A percentile compares a stretch with the other conserved stretches of the same genome.
Conservation (phyloP, 1,139 yeast genomes). For the Suhomyces bolitotheri region DNA sequence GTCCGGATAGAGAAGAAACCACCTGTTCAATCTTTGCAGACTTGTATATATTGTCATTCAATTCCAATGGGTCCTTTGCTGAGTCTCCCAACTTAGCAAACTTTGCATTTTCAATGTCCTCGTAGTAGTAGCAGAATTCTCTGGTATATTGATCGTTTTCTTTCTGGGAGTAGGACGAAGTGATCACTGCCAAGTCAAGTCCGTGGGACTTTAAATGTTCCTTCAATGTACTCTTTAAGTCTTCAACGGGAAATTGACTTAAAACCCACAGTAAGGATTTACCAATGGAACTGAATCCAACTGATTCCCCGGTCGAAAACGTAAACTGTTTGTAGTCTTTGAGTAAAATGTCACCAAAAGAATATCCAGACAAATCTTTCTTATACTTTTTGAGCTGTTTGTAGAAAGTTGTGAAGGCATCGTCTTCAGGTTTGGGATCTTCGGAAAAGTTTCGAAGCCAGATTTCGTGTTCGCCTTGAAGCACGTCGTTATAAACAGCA, state of each 20-base stretch:
- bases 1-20: slow-evolving; percentile 4
- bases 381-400: slow-evolving; percentile 53
- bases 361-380: slow-evolving; percentile 60
- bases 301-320: slow-evolving; percentile 36
- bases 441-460: background rate
- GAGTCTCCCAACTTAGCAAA: slow-evolving; percentile 28
- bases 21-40: slow-evolving; percentile 9
- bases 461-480: slow-evolving; percentile 6
- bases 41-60: slow-evolving; percentile 17
- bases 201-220: slow-evolving; percentile 36
- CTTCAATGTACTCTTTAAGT: slow-evolving; percentile 40
- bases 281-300: slow-evolving; percentile 80
- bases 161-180: slow-evolving; percentile 58
- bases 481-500: slow-evolving; percentile 29
- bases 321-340: slow-evolving; percentile 84
- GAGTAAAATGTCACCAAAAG: slow-evolving; percentile 59
- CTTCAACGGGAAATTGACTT: slow-evolving; percentile 28
- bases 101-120: slow-evolving; percentile 13
- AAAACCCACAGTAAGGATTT: slow-evolving; percentile 63
- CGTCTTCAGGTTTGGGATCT: background rate
- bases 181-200: slow-evolving; percentile 57
- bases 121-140: slow-evolving; percentile 51
- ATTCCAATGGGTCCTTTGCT: slow-evolving; percentile 21
- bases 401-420: slow-evolving; percentile 27
- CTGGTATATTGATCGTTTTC: slow-evolving; percentile 50